Evolutionary conservation across 2,329 filamentous ascomycete genomes (phyloP), one percentile per base, ranked within the genome.

Genomic region (Tolypocladium ovalisporum): DNA sequence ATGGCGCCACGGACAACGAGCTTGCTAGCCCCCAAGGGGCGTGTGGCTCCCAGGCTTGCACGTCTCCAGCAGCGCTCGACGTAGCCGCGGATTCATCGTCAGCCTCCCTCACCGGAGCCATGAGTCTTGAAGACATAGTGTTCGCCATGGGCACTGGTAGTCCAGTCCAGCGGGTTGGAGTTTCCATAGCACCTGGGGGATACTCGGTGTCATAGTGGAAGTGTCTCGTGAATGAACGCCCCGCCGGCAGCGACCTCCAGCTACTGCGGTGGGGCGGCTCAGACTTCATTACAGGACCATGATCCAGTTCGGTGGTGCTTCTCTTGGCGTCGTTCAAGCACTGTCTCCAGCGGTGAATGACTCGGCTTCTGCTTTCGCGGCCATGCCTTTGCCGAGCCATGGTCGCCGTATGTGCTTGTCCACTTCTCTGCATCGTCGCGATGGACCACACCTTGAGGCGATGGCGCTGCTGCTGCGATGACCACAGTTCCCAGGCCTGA

Each of bases 131-230:
- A 12, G 64, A 60, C 27, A 68, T 42, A 2, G 65, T 62, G 35
- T 69, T 71, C 8, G 70, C 65, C 59, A 74, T 68, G 6, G 73
- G 68, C 35, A 72, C 67, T 8, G 72, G 67, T 54, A 72, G 67
- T 4, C 77, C 73, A 3, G 75, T 77, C 70, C 75, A 74, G 54
- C 75, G 75, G n/a, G 75, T 79, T 2, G 76, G 76, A 9, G 76
- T 79, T 53, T 73, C 71, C 17, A 73, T 57, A 8, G 64, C 57
- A 52, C 60, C 65, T 24, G 58, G 57, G 1, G 60, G 52, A 37
- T 63, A 61, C 40, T 66, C 64, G 22, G 59, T 62, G 10, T 57
- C 58, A 32, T 60, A 59, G 27, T 65, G 62, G 8, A 61, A 60
- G 44, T 65, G 65, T 54, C 58, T 65, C 15, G 60, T 58, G 19